phyloP scores from a whole-genome alignment of 2,329 filamentous ascomycete genomes.

The Aspergillus pseudoviridinutans region DNA sequence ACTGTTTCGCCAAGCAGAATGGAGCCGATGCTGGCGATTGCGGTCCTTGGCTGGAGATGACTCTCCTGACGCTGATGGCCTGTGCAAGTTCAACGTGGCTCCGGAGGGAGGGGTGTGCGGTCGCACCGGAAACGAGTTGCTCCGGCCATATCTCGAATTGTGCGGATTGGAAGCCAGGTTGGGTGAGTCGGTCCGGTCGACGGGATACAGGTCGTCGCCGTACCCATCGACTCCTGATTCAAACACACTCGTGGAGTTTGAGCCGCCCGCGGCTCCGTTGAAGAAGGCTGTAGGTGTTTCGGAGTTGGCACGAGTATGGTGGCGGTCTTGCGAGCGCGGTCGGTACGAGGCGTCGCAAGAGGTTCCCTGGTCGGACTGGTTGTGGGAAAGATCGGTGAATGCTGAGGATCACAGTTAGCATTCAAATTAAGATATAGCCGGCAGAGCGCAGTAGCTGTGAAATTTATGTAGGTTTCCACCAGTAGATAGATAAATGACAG shows the following conservation, averaged over 20 bases:
- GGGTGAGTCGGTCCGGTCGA: slow-evolving; percentile 31
- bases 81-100: slow-evolving; percentile 31
- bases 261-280: slow-evolving; percentile 44
- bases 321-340: slow-evolving; percentile 49
- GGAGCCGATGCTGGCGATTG: slow-evolving; percentile 30
- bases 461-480: slow-evolving; percentile 5
- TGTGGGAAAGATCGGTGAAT: slow-evolving; percentile 40
- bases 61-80: slow-evolving; percentile 27
- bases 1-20: slow-evolving; percentile 37
- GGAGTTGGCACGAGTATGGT: slow-evolving; percentile 68
- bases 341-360: slow-evolving; percentile 44
- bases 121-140: slow-evolving; percentile 47
- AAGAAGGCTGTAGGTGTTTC: slow-evolving; percentile 56
- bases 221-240: slow-evolving; percentile 35
- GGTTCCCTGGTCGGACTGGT: slow-evolving; percentile 60
- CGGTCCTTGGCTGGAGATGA: slow-evolving; percentile 27
- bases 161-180: slow-evolving; percentile 31
- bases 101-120: slow-evolving; percentile 43
- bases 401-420: slow-evolving; percentile 11
- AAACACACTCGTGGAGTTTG: slow-evolving; percentile 25
- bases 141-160: slow-evolving; percentile 44
- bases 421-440: slow-evolving; percentile 2
- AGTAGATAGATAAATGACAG: neutral
- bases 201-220: slow-evolving; percentile 28
- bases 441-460: slow-evolving; percentile 1